phyloP scores from a whole-genome alignment of 164 flowering plant species.

The Magnolia sinica region DNA sequence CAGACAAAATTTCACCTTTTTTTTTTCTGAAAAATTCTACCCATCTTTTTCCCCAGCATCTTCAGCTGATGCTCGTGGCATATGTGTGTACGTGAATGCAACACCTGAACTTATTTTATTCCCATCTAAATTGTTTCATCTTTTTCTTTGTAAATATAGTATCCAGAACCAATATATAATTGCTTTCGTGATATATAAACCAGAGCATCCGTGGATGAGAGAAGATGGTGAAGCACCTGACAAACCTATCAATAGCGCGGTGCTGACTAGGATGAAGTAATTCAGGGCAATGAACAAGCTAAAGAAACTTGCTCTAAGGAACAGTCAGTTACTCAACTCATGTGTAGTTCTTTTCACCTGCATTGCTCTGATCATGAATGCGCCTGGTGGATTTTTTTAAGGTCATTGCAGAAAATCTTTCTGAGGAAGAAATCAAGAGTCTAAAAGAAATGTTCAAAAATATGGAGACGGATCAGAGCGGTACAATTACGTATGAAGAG shows the following conservation, averaged over 20 bases:
- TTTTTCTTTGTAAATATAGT: not conserved
- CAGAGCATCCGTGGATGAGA: slow-evolving; percentile 85
- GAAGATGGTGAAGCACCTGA: slow-evolving; percentile 28
- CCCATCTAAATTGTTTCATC: not conserved
- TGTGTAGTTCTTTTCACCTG: not conserved
- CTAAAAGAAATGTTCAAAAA: too few species aligned
- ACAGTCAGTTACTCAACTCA: slow-evolving; percentile 12
- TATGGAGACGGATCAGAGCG: too few species aligned
- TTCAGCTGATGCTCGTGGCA: too few species aligned
- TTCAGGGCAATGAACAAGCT: slow-evolving; percentile 29
- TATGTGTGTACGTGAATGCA: not conserved
- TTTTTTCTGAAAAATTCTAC: too few species aligned
- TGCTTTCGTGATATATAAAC: slow-evolving; percentile 21
- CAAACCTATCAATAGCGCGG: slow-evolving; percentile 80
- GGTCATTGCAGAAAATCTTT: too few species aligned
- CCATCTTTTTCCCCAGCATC: too few species aligned
- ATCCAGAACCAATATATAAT: not conserved
- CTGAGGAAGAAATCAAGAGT: too few species aligned
- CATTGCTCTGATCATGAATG: too few species aligned
- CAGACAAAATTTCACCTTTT: too few species aligned
- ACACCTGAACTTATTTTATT: not conserved
- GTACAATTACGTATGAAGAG: too few species aligned
- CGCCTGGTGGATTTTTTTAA: too few species aligned
- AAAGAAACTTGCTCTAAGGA: slow-evolving; percentile 85
- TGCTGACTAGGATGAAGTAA: slow-evolving; percentile 76